Percentiles rank a stretch among this genome's conserved stretches.
Conservation (phyloP, 2,329 filamentous ascomycete species). For the Colletotrichum echinochloae region DNA sequence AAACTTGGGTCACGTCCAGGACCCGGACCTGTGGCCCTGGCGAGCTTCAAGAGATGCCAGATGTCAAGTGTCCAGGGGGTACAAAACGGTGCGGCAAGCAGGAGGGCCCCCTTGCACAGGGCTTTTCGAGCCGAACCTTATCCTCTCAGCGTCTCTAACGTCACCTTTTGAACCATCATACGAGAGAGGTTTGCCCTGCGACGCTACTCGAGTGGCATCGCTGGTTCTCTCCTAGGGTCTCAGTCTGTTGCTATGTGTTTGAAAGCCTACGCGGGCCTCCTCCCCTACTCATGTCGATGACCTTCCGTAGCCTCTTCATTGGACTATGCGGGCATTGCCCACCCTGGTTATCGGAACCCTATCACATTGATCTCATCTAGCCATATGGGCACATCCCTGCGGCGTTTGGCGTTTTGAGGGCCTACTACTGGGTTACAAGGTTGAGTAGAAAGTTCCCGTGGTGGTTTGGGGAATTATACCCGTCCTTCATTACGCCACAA, state of each 20-base stretch:
- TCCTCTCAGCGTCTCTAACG: not conserved
- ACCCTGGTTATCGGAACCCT: constrained; percentile 20
- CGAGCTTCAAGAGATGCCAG: not conserved
- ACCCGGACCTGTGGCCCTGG: constrained; percentile 5
- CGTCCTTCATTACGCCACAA: not conserved
- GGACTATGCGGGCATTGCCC: constrained; percentile 3
- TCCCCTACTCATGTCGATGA: not conserved
- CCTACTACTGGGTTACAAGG: not conserved
- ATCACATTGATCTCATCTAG: constrained; percentile 22
- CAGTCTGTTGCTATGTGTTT: too few relatives aligned
- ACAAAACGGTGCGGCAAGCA: not conserved
- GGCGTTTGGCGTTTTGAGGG: constrained; percentile 11
- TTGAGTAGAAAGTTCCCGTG: not conserved
- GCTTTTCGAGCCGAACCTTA: not conserved
- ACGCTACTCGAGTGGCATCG: constrained; percentile 3
- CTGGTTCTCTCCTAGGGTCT: not conserved
- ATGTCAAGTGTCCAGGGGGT: not conserved
- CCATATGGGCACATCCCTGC: constrained; percentile 15
- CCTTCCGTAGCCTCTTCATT: constrained; percentile 7
- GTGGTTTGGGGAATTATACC: not conserved
- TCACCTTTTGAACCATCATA: not conserved
- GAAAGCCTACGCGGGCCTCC: not conserved
- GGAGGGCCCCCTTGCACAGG: not conserved
- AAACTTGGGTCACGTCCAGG: not conserved
- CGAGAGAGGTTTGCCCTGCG: not conserved